Evolutionary conservation across 768 basidiomycete genomes (phyloP).

Genomic region (Mycena kentingensis): DNA sequence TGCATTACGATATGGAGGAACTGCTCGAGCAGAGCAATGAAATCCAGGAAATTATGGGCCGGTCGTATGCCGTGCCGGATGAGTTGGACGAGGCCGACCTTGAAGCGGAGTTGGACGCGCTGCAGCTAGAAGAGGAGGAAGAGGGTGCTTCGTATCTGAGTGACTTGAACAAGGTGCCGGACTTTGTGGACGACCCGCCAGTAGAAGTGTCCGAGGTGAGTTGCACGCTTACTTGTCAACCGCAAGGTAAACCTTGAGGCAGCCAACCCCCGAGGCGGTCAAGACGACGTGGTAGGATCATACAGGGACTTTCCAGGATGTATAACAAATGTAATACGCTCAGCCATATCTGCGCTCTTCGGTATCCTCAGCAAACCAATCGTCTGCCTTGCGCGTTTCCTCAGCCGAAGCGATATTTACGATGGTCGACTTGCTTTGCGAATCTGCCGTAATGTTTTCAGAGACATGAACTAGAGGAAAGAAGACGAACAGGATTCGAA

Average conservation of each 20-base stretch:
- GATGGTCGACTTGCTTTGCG: constrained; percentile 82
- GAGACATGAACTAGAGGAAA: not conserved
- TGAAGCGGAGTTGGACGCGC: constrained; percentile 94
- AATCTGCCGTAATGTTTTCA: constrained; percentile 48
- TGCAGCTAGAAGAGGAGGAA: constrained; percentile 89
- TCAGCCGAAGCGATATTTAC: constrained; percentile 68
- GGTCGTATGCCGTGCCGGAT: constrained; percentile 96
- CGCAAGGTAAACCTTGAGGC: not conserved
- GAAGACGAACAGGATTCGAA: constrained; percentile 68
- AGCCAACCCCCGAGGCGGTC: constrained; percentile 56
- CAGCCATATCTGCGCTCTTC: constrained; percentile 67
- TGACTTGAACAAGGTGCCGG: constrained; percentile 85
- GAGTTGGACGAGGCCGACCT: constrained; percentile 97
- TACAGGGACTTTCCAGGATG: constrained; percentile 13
- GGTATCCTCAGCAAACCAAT: constrained; percentile 73
- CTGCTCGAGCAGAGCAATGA: constrained; percentile 96
- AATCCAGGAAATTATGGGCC: constrained; percentile 90
- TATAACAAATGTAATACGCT: constrained; percentile 24
- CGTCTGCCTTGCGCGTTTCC: constrained; percentile 61
- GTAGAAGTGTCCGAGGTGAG: constrained; percentile 65
- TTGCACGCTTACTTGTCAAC: constrained; percentile 5
- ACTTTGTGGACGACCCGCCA: constrained; percentile 90
- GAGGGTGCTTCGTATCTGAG: constrained; percentile 87
- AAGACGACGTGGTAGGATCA: constrained; percentile 47
- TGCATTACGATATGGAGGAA: constrained; percentile 99